Evolutionary conservation across 2,329 filamentous ascomycete species (phyloP).

Genomic region (Beauveria pseudobassiana): DNA sequence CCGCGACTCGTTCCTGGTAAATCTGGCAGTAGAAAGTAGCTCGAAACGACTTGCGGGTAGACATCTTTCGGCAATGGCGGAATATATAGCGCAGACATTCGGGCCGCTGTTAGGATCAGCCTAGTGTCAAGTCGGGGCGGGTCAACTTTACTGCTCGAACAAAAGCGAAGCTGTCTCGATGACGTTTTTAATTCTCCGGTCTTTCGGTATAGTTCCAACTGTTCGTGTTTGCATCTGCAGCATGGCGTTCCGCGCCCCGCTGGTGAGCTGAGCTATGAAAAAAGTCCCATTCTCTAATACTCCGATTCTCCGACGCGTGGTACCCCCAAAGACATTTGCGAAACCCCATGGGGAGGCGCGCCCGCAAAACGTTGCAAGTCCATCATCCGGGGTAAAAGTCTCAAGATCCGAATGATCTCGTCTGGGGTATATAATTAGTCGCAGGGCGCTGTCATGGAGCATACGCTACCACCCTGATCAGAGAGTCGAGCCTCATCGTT

Average conservation of each 20-base stretch:
- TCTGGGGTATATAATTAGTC: conserved; percentile 1
- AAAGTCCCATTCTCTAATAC: background rate
- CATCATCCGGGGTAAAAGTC: conserved; percentile 3
- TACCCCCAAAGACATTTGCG: background rate
- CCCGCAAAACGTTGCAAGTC: background rate
- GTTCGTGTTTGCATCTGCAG: background rate
- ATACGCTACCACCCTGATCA: background rate
- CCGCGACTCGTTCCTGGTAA: background rate
- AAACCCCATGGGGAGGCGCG: conserved; percentile 6
- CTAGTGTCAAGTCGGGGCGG: background rate
- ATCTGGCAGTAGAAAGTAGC: background rate
- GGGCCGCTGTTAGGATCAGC: background rate
- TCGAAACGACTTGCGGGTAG: background rate
- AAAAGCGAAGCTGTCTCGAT: background rate
- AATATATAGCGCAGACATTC: background rate
- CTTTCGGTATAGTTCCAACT: background rate
- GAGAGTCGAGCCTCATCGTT: background rate
- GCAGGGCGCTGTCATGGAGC: background rate
- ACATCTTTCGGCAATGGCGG: background rate
- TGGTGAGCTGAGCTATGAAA: background rate
- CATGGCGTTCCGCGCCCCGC: background rate
- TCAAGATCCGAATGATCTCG: background rate
- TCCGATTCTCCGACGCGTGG: conserved; percentile 7
- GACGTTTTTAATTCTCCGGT: background rate
- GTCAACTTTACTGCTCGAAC: background rate